A percentile compares a stretch with the other conserved stretches of the same genome.
These are phyloP conservation scores for Tolypocladium amazonense DNA, from an alignment of 2,329 filamentous ascomycete genomes.

Conservation along the genomic window DNA sequence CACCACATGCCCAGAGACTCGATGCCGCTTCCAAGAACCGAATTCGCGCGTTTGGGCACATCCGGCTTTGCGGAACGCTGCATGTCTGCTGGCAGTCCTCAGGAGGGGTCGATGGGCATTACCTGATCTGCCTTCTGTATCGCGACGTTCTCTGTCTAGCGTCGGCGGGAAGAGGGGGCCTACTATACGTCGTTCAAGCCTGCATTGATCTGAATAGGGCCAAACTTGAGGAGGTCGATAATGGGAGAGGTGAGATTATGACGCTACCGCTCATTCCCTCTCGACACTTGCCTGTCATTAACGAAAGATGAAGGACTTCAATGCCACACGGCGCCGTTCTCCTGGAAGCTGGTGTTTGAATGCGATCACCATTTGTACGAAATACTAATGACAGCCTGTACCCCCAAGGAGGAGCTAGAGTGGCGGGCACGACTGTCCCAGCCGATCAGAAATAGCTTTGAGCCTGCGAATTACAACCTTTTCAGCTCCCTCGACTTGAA, in stretches of 20 bases:
- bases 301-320: slow-evolving; percentile 53
- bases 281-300: background rate
- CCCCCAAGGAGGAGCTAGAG: slow-evolving; percentile 63
- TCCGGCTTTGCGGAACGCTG: slow-evolving; percentile 72
- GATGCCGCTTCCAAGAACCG: slow-evolving; percentile 47
- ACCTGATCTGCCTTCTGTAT: slow-evolving; percentile 81
- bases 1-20: slow-evolving; percentile 25
- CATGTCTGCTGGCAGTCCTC: slow-evolving; percentile 73
- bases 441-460: slow-evolving; percentile 36
- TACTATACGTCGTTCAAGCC: slow-evolving; percentile 62
- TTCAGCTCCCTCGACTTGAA: slow-evolving; percentile 57
- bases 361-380: slow-evolving; percentile 69
- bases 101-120: slow-evolving; percentile 59
- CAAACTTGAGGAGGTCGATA: slow-evolving; percentile 62
- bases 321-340: slow-evolving; percentile 76
- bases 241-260: slow-evolving; percentile 52
- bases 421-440: slow-evolving; percentile 64
- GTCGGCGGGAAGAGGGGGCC: slow-evolving; percentile 50
- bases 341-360: slow-evolving; percentile 88
- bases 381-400: slow-evolving; percentile 78
- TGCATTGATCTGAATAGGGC: slow-evolving; percentile 59
- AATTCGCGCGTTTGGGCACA: slow-evolving; percentile 72
- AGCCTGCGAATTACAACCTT: slow-evolving; percentile 33
- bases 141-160: slow-evolving; percentile 70
- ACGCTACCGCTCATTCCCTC: background rate